phyloP scores from a whole-genome alignment of 768 basidiomycete species.

The Pulveroboletus frians region DNA sequence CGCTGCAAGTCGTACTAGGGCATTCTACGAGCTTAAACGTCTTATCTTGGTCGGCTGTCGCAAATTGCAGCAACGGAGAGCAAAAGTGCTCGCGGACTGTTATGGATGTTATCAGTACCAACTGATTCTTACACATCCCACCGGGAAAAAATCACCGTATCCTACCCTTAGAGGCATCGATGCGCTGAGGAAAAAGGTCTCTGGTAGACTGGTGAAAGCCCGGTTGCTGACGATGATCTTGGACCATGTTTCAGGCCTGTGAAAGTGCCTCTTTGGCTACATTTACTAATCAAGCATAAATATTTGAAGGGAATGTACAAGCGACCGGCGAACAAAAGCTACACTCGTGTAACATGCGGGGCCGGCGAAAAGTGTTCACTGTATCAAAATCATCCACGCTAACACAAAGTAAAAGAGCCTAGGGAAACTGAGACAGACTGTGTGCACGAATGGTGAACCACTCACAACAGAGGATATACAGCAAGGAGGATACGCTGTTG shows the following conservation, averaged over 20 bases:
- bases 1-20: conserved; percentile 51
- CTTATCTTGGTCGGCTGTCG: conserved; percentile 57
- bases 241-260: not conserved
- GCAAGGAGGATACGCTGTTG: conserved; percentile 86
- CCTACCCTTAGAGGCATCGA: conserved; percentile 29
- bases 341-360: conserved; percentile 13
- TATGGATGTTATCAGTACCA: conserved; percentile 4
- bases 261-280: not conserved
- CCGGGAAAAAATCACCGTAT: conserved; percentile 23
- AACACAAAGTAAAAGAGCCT: conserved; percentile 92
- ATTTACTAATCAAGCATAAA: not conserved
- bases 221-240: not conserved
- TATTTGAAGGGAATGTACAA: not conserved
- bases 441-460: conserved; percentile 9
- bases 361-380: conserved; percentile 36
- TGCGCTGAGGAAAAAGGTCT: not conserved
- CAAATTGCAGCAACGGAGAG: conserved; percentile 84
- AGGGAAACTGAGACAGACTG: conserved; percentile 2
- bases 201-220: not conserved
- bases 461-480: conserved; percentile 92
- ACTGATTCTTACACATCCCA: not conserved
- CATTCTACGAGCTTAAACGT: conserved; percentile 87
- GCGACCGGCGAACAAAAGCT: conserved; percentile 4
- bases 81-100: conserved; percentile 87
- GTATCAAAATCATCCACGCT: conserved; percentile 96